Evolutionary conservation across 1,139 yeast genomes (phyloP).

Genomic region (Lodderomyces beijingensis): DNA sequence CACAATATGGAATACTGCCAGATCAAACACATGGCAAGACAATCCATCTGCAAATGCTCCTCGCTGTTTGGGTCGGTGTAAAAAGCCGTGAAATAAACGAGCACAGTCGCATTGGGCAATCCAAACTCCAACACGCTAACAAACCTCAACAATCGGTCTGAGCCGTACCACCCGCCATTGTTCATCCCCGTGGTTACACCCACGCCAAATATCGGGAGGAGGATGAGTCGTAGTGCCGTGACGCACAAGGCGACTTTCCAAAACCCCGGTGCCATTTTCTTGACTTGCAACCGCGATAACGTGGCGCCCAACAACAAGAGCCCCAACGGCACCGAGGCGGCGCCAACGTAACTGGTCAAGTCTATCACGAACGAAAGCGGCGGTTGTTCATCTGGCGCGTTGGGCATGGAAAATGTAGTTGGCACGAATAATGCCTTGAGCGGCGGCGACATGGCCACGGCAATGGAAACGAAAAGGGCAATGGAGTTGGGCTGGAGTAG

Average conservation of each 20-base stretch:
- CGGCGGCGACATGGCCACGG: constrained; percentile 82
- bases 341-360: constrained; percentile 71
- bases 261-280: constrained; percentile 59
- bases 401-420: constrained; percentile 29
- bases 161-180: constrained; percentile 45
- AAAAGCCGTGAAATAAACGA: constrained; percentile 80
- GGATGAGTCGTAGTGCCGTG: constrained; percentile 30
- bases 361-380: constrained; percentile 84
- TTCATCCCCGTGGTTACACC: constrained; percentile 41
- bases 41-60: constrained; percentile 74
- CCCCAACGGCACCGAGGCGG: constrained; percentile 88
- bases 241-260: constrained; percentile 54
- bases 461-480: constrained; percentile 57
- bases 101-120: constrained; percentile 81
- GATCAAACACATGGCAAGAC: constrained; percentile 69
- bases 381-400: constrained; percentile 83
- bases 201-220: constrained; percentile 44
- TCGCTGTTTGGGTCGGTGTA: constrained; percentile 63
- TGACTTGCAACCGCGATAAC: constrained; percentile 64
- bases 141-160: constrained; percentile 51
- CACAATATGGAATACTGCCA: constrained; percentile 61
- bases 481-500: constrained; percentile 68
- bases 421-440: constrained; percentile 71
- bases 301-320: constrained; percentile 81
- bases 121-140: constrained; percentile 75